These are phyloP conservation scores for Scheffersomyces lignicola DNA, from an alignment of 1,139 yeast species.

Conservation along the genomic window DNA sequence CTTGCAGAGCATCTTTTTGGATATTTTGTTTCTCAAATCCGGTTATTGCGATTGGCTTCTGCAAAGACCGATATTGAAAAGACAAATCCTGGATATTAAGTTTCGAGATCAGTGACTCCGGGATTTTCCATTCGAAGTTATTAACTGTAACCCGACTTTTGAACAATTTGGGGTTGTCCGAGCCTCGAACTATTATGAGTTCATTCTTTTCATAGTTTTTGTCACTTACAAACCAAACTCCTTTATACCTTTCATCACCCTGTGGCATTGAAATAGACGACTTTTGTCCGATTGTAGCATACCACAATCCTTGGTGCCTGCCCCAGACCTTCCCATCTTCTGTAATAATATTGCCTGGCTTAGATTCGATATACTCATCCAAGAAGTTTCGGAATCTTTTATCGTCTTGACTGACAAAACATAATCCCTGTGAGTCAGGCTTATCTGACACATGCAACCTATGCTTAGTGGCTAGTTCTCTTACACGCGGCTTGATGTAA, in stretches of 20 bases:
- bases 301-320: slow-evolving; percentile 83
- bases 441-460: slow-evolving; percentile 67
- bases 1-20: slow-evolving; percentile 11
- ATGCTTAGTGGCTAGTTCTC: slow-evolving; percentile 59
- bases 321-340: slow-evolving; percentile 79
- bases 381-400: slow-evolving; percentile 77
- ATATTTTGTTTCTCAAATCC: slow-evolving; percentile 9
- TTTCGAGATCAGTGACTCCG: slow-evolving; percentile 14
- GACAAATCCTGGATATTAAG: slow-evolving; percentile 23
- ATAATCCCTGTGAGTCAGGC: slow-evolving; percentile 92
- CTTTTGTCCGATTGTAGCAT: slow-evolving; percentile 90
- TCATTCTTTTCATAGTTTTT: slow-evolving; percentile 67
- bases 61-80: slow-evolving; percentile 73
- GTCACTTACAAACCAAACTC: slow-evolving; percentile 84
- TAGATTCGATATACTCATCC: slow-evolving; percentile 67
- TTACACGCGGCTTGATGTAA: slow-evolving; percentile 68
- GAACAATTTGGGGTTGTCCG: slow-evolving; percentile 60
- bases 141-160: slow-evolving; percentile 41
- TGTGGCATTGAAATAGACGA: slow-evolving; percentile 83
- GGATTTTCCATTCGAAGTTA: slow-evolving; percentile 53
- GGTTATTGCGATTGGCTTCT: slow-evolving; percentile 45
- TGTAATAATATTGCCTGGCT: slow-evolving; percentile 77
- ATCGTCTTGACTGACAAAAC: slow-evolving; percentile 79
- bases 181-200: slow-evolving; percentile 74
- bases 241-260: slow-evolving; percentile 70